phyloP scores from a whole-genome alignment of 805 yeast species.

The Pichia membranifaciens region DNA sequence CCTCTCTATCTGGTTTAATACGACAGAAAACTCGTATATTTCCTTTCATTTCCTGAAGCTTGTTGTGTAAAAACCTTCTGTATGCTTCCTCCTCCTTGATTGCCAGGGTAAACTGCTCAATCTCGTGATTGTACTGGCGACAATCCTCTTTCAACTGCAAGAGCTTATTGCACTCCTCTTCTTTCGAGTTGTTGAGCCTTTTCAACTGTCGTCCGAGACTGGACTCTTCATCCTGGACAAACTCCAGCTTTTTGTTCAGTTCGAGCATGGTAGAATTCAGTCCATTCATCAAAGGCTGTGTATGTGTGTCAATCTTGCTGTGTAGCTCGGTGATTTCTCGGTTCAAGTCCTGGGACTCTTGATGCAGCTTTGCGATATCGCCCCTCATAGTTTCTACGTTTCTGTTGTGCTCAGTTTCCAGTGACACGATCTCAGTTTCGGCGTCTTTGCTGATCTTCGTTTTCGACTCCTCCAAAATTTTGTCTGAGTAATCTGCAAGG shows the following conservation, averaged over 20 bases:
- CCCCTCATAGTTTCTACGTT: neutral
- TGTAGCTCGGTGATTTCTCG: neutral
- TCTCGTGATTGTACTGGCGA: slow-evolving; percentile 22
- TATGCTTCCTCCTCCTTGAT: slow-evolving; percentile 26
- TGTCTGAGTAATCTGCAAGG: slow-evolving; percentile 5
- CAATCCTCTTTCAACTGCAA: slow-evolving; percentile 13
- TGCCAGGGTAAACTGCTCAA: slow-evolving; percentile 23
- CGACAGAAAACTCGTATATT: slow-evolving; percentile 90
- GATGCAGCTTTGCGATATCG: neutral
- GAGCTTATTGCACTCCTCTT: slow-evolving; percentile 8
- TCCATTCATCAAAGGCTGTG: neutral
- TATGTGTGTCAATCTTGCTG: slow-evolving; percentile 2
- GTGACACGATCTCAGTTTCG: neutral
- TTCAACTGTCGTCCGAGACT: neutral
- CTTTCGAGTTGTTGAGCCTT: slow-evolving; percentile 9
- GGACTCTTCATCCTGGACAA: neutral
- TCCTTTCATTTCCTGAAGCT: slow-evolving; percentile 81
- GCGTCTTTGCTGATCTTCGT: neutral
- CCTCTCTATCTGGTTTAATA: slow-evolving; percentile 50
- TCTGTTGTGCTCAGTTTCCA: neutral
- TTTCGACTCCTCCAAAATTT: slow-evolving; percentile 1
- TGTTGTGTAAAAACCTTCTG: slow-evolving; percentile 64
- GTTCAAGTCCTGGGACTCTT: neutral
- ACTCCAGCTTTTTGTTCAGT: slow-evolving; percentile 5
- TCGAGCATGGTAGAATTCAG: slow-evolving; percentile 6